Evolutionary conservation across 306 rosid species (phyloP), one percentile per base, ranked within the genome.

Genomic region (apple (Malus domestica)): DNA sequence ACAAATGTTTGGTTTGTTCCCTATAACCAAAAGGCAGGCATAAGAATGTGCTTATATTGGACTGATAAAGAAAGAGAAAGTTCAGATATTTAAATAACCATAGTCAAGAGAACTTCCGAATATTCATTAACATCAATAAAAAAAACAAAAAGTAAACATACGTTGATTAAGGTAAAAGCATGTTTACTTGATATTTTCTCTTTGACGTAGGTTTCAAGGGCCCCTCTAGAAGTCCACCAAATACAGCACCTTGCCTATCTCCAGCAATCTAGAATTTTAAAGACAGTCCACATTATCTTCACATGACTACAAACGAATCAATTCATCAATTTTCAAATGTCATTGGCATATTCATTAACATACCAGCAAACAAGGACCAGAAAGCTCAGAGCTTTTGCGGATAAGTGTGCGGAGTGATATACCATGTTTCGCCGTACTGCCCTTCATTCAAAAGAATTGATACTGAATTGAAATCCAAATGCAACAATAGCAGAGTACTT

Each of bases 401-500:
- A 95, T 89, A 76, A 95, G 99, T 25, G 97, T 92, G 58, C 97
- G 99, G 51, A 95, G 97, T 76, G 99, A 95, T 84, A 89, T 83
- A 76, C 99, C 99, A 82, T 96, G 96, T 83, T 90, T 96, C 84
- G 67, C 72, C 75, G 99, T 92, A 88, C 99, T 96, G 99, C 98
- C 98, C 99, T 96, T 93, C 97, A 93, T 85, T 88, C 81, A 80
- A 89, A 92, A 86, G 71, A 86, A 81, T 51, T 70, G 71, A 78
- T 73, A 77, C 79, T 63, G 76, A 88, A 87, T 87, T 82, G 85
- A 78, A 79, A 80, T 69, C 79, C 87, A 81, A 82, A 82, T 61
- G 72, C 72, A 68, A 74, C 29, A 73, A 76, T 11, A 72, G 35
- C 75, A 68, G 10, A 67, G 44, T 4, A 68, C 44, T 71, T 67